Evolutionary conservation across 305 asterid species (phyloP).

Genomic region (Fraxinus paxiana): DNA sequence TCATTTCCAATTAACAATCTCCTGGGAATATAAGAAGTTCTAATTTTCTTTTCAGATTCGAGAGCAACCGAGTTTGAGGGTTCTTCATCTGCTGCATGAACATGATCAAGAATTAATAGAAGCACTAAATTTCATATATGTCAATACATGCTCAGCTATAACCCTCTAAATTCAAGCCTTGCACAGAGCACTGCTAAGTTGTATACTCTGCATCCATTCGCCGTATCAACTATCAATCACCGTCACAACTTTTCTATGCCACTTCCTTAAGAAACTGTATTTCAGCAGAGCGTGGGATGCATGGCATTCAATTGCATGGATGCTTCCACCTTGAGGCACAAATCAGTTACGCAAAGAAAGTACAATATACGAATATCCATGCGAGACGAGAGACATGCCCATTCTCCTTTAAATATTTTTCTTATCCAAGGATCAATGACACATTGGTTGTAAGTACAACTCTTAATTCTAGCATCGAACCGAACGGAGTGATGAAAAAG

Average conservation of each 20-base stretch:
- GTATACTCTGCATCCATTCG: conserved; percentile 1
- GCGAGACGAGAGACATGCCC: background rate
- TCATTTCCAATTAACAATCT: conserved; percentile 76
- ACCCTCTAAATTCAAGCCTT: conserved; percentile 1
- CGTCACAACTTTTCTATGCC: background rate
- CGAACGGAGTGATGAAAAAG: background rate
- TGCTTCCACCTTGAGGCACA: background rate
- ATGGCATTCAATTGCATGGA: conserved; percentile 8
- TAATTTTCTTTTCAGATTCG: conserved; percentile 41
- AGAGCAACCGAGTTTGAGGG: conserved; percentile 35
- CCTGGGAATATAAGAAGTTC: conserved; percentile 64
- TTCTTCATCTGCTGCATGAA: conserved; percentile 53
- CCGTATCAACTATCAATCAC: background rate
- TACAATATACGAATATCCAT: background rate
- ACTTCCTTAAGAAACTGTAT: background rate
- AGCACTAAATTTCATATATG: background rate
- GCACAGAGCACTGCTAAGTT: background rate
- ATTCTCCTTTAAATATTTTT: background rate
- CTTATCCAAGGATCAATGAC: background rate
- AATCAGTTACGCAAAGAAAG: background rate
- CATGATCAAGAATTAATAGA: conserved; percentile 15
- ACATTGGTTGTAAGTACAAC: background rate
- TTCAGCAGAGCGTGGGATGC: background rate
- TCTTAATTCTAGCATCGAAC: background rate
- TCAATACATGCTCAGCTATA: background rate